Conservation (phyloP, 2,329 filamentous ascomycete genomes). For the Aureobasidium namibiae region DNA sequence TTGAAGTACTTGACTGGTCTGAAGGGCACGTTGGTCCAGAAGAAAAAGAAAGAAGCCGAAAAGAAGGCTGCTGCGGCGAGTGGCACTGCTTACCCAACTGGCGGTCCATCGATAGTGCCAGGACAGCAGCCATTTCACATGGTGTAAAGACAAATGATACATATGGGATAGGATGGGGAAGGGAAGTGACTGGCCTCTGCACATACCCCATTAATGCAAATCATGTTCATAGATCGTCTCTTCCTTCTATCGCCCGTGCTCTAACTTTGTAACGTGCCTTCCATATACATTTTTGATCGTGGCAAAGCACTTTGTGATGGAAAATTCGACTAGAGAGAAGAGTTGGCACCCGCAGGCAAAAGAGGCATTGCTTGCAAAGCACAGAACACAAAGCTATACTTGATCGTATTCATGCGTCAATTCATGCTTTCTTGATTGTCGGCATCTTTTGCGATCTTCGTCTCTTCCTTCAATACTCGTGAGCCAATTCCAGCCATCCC, state of each 20-base stretch:
- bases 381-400: neutral
- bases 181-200: neutral
- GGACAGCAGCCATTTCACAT: neutral
- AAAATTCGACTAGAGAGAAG: too few species aligned
- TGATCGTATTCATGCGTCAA: neutral
- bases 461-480: neutral
- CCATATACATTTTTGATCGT: too few species aligned
- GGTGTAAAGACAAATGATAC: neutral
- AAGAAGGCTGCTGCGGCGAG: neutral
- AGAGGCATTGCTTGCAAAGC: too few species aligned
- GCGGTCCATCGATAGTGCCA: neutral
- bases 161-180: neutral
- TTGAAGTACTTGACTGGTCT: conserved; percentile 50
- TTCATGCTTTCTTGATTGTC: neutral
- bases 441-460: neutral
- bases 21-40: conserved; percentile 46
- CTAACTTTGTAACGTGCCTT: neutral
- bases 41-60: conserved; percentile 33
- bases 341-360: too few species aligned
- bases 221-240: neutral
- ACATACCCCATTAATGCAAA: neutral
- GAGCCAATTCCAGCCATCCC: neutral
- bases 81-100: neutral
- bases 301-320: too few species aligned
- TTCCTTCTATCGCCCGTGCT: neutral